Percentiles rank a stretch among this genome's conserved stretches.
phyloP scores from a whole-genome alignment of 208 protist species.

The Crithidia sp. region DNA sequence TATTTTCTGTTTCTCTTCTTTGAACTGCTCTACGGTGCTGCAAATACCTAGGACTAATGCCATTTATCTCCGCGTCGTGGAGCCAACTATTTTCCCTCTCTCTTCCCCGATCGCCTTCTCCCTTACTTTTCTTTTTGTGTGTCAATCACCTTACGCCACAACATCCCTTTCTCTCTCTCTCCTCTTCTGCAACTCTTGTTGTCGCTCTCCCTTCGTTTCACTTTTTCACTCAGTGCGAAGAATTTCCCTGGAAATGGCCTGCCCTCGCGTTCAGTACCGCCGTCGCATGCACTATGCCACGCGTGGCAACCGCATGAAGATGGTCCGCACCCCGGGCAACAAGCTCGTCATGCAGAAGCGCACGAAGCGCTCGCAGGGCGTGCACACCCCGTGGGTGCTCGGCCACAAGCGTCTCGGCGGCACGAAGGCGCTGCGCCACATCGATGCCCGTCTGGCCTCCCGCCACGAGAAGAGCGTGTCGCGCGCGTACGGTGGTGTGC shows the following conservation, averaged over 20 bases:
- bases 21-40: too few relatives aligned
- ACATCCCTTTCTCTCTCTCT: not conserved
- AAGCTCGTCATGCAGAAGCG: conserved; percentile 95
- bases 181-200: too few relatives aligned
- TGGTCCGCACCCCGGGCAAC: conserved; percentile 91
- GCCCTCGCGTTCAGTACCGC: conserved; percentile 79
- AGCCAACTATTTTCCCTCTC: too few relatives aligned
- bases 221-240: conserved; percentile 12
- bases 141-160: too few relatives aligned
- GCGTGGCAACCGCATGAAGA: conserved; percentile 80
- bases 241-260: conserved; percentile 47
- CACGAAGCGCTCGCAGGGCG: conserved; percentile 93
- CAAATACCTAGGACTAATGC: too few relatives aligned
- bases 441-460: conserved; percentile 74
- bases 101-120: too few relatives aligned
- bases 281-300: conserved; percentile 84
- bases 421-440: conserved; percentile 92
- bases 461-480: conserved; percentile 96
- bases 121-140: too few relatives aligned
- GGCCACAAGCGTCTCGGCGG: conserved; percentile 92
- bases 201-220: not conserved
- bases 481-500: conserved; percentile 97
- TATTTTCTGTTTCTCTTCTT: too few relatives aligned
- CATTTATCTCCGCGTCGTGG: too few relatives aligned
- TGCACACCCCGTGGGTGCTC: conserved; percentile 94